Evolutionary conservation across 371 early-diverging fungal genomes (phyloP), one percentile per base, ranked within the genome.

Genomic region (Blastocladiella emersonii): DNA sequence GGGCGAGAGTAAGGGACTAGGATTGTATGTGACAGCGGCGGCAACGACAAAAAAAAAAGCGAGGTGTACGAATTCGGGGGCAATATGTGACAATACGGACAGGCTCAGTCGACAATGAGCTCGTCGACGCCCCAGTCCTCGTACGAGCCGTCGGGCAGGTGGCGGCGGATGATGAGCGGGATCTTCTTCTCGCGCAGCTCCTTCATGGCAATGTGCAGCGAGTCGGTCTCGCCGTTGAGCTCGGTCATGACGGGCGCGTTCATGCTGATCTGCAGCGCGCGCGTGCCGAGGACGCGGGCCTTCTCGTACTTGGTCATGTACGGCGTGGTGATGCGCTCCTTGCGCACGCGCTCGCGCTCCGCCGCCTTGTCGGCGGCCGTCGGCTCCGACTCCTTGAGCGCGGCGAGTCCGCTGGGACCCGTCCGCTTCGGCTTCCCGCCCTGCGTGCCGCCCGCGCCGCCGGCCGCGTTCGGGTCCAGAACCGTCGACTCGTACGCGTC

Each of bases 281-380:
- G 82, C 5, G 94, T 90, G 35, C 99, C 99, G 48, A 99, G 79
- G 59, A 99, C 85, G 66, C 97, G 84, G 51, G 99, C 98, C 62
- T 91, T 86, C 77, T 99, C 99, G 76, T 98, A 99, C 76, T 98
- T 99, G 55, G 99, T 99, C 94, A 99, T 92, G 72, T 93, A 95
- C 25, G 98, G 96, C n/a, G 97, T 94, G 8, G 99, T 99, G 64
- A 86, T 78, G 60, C 86, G 78, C 56, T 85, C 49, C 34, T 34
- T 56, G 19, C 23, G 13, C 17, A 13, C 23, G 17, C 23, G 19
- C 34, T 56, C 56, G 34, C 41, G 41, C 34, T 56, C 56, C 17
- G 56, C 56, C 34, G 13, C 56, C 19, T 13, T 34, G 19, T 19
- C 19, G 19, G 56, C 30, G 34, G 19, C 32, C 17, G 56, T 13